Evolutionary conservation across 495 filamentous ascomycete genomes (phyloP), one percentile per base, ranked within the genome.

Genomic region (Penicillium malachiteum): DNA sequence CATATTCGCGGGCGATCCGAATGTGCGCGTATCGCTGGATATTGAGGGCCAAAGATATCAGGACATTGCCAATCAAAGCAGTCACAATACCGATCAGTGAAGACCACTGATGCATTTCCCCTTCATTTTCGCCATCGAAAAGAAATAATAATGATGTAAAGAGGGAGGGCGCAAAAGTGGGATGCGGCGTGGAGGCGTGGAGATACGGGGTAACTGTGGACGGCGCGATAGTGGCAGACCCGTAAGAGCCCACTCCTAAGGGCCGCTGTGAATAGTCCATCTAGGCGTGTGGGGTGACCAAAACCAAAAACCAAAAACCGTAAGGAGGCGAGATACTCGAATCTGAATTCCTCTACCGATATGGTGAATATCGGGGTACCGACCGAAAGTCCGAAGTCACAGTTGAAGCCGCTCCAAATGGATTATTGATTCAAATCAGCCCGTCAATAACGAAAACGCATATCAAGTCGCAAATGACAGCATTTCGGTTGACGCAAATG

Each of bases 1-100:
- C 83, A 48, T 78, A 81, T 69, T 87, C 83, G 54, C 76, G 68
- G 14, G 82, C 78, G 48, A 97, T 80, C 37, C 88, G 81, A 52
- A 94, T 89, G 67, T 98, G 94, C 14, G 92, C 92, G 68, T 97
- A 97, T 49, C 95, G 89, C 69, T 97, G 94, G 44, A 94, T 90
- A 60, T 98, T 98, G 53, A 98, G 88, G 12, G 94, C 94, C 50
- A 97, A 80, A 5, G 92, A 95, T 37, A 98, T 97, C 50, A 98
- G 77, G 34, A 96, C 78, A 68, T 97, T 97, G 34, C 94, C 94
- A 45, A 83, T 77, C 66, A 98, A 91, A 38, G 94, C 93, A 1
- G 92, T 92, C 44, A 92, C 69, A 63, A 98, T 97, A 62, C 94
- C 94, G 62, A 98, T 97, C 53, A 97, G 73, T 1, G 90, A 93